A percentile compares a stretch with the other conserved stretches of the same genome.
Conservation (phyloP, 805 yeast genomes). For the Kluyveromyces aestuarii region DNA sequence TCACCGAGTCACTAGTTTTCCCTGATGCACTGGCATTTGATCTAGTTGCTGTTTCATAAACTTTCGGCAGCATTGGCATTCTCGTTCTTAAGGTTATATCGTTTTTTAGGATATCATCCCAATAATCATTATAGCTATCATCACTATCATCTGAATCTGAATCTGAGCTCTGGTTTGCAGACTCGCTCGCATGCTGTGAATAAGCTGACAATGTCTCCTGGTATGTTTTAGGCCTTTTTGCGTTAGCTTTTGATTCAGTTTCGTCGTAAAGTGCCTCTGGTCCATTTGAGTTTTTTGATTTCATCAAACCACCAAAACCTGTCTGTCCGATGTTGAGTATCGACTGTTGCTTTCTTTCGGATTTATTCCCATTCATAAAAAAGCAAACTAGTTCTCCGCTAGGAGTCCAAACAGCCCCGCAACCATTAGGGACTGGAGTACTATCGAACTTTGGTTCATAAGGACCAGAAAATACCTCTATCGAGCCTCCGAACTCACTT, state of each 20-base stretch:
- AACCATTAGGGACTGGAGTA: conserved; percentile 86
- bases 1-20: conserved; percentile 18
- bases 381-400: conserved; percentile 77
- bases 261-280: conserved; percentile 10
- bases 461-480: conserved; percentile 6
- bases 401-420: conserved; percentile 85
- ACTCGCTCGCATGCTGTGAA: conserved; percentile 5
- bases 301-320: conserved; percentile 20
- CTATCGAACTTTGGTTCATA: conserved; percentile 44
- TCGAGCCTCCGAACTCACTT: conserved; percentile 8
- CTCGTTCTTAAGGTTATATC: conserved; percentile 42
- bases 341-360: conserved; percentile 32
- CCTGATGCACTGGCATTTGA: conserved; percentile 18
- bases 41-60: conserved; percentile 20
- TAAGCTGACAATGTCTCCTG: conserved; percentile 20
- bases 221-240: conserved; percentile 25
- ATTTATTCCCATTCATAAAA: conserved; percentile 48
- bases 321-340: conserved; percentile 17
- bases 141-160: conserved; percentile 32
- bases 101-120: conserved; percentile 54
- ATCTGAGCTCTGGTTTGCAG: conserved; percentile 11
- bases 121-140: conserved; percentile 58
- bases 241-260: not conserved
- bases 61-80: conserved; percentile 38
- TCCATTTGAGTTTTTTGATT: conserved; percentile 4